Base-by-base conservation (phyloP, 176 grass and related monocot species). In the Dendrocalamus sinicus region DNA sequence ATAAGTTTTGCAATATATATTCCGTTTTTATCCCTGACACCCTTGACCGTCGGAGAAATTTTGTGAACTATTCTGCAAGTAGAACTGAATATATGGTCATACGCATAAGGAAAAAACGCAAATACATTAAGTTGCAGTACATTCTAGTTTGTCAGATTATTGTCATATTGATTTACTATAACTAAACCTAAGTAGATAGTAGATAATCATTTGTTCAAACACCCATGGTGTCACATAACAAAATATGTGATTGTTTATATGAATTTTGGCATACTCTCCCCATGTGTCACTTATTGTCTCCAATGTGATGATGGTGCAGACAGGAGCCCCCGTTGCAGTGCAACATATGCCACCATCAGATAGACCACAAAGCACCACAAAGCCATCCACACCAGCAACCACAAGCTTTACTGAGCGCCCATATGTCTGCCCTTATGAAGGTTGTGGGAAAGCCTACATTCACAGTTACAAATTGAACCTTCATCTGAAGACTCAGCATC, bases 401-500 rank as follows among this genome's bases (percentile, higher is more conserved):
- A 50, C 70, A 87, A 91, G 54, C 83, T 91, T 65, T 22, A 48
- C 75, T 40, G 91, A 92, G 6, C 88, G 94, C 17, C 94, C 90
- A 10, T 85, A 55, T 71, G 88, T 84, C n/a, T 97, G 95, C 70
- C 95, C 92, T 7, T 97, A 92, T 23, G 90, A 97, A 85, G 95
- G 95, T 48, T 97, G 95, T 39, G 84, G 81, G 30, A 97, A 94
- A 92, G 86, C 92, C 58, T 97, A 97, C 78, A 97, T 97, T 43
- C 92, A 97, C 68, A 5, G 72, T 61, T 97, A 97, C 80, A 97
- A 97, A 86, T 87, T 97, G 77, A 97, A 97, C 68, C 94, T 97
- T 26, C 94, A 97, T 84, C 62, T 97, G 22, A 92, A 87, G 81
- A 94, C 82, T 59, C 88, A 94, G 67, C 94, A 96, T 79, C 94